Base-by-base conservation (phyloP, 139 green algal genomes). In the Spirogloea muscicola region DNA sequence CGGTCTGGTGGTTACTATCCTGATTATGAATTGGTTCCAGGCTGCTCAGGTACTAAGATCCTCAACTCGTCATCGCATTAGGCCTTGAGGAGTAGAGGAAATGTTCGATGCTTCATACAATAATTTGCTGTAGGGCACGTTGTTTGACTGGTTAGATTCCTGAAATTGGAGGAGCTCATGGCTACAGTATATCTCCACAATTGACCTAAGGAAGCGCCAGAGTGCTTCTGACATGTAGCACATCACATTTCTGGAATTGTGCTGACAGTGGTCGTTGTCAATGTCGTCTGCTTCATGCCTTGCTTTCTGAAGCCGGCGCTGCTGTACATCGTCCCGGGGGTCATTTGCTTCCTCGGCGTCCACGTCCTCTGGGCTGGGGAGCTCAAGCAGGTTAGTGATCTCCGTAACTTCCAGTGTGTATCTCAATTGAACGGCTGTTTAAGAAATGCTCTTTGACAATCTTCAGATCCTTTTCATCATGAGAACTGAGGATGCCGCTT, bases 1-100 rank as follows among this genome's bases (percentile, higher is more conserved):
- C 3, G 94, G 94, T 0, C 76, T 99, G 18, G 75, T 64, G 1
- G 82, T 89, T 18, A 99, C 94, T 0, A 95, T 98, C 43, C 75
- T 92, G 0, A 88, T 99, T 7, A 99, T 99, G 94, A 96, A 96
- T 72, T 81, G 90, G 7, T 99, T 99, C 85, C 85, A 97, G 65
- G 86, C 92, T 16, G 94, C 94, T 2, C 93, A 98, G 79, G 69
- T 82, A 3, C 25, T 6, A 69, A 69, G 5, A 31, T 52, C 16
- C 13, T 25, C 16, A 52, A n/a, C n/a, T n/a, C n/a, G n/a, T n/a
- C n/a, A n/a, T n/a, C n/a, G n/a, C n/a, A n/a, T n/a, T n/a, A n/a
- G n/a, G n/a, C n/a, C n/a, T n/a, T n/a, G n/a, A n/a, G n/a, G n/a
- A n/a, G n/a, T n/a, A n/a, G n/a, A n/a, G n/a, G n/a, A n/a, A n/a